phyloP scores from a whole-genome alignment of 306 rosid genomes.

The Vicia sativa region DNA sequence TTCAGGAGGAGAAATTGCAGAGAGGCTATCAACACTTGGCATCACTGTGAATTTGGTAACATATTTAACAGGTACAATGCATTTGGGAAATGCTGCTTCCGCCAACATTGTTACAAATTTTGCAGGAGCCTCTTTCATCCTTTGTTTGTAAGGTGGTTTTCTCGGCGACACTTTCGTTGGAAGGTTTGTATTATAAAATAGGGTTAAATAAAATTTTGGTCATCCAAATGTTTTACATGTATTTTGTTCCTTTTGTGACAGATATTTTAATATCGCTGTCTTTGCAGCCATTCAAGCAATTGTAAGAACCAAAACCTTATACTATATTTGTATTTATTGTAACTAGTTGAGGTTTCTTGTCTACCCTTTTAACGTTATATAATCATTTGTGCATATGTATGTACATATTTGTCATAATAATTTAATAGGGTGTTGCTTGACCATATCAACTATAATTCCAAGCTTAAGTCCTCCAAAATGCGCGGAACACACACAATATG shows the following conservation, averaged over 20 bases:
- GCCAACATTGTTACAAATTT: no score
- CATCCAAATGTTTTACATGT: no score
- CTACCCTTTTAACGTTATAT: neutral
- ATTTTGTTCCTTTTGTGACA: constrained; percentile 23
- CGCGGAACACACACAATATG: constrained; percentile 37
- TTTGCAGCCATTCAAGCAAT: constrained; percentile 84
- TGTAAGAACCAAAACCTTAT: constrained; percentile 40
- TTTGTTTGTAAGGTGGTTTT: no score
- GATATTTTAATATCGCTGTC: constrained; percentile 82
- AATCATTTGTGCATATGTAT: no score
- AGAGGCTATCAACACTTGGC: no score
- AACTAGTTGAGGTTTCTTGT: neutral
- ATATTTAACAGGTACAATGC: no score
- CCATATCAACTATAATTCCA: constrained; percentile 73
- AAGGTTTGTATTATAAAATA: no score
- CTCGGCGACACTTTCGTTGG: no score
- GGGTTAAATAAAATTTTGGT: no score
- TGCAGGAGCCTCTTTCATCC: no score
- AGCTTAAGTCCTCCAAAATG: constrained; percentile 81
- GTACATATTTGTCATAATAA: neutral
- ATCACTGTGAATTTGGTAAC: no score
- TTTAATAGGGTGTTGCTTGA: constrained; percentile 69
- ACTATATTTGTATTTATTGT: neutral
- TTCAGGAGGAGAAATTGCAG: constrained; percentile 79
- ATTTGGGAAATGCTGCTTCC: no score